phyloP scores from a whole-genome alignment of 2,329 filamentous ascomycete genomes.

The Westerdykella aurantiaca region DNA sequence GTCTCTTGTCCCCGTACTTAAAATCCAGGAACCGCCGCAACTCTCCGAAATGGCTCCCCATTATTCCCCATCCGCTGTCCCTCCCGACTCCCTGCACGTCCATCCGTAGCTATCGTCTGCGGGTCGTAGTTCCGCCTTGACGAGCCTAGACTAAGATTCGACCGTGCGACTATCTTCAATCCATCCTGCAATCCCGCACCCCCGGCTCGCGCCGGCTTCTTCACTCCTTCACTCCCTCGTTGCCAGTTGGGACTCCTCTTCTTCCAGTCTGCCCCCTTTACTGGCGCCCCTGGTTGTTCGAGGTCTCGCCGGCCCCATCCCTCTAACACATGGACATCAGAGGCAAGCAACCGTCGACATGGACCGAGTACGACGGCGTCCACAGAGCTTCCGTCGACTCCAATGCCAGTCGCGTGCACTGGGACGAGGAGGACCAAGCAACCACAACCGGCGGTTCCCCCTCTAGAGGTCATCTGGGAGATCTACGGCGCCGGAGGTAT shows the following conservation, averaged over 20 bases:
- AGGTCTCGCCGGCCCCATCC: not conserved
- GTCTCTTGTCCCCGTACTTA: not conserved
- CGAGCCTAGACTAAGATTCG: no score
- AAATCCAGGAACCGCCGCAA: not conserved
- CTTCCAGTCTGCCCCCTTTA: not conserved
- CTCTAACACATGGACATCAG: constrained; percentile 30
- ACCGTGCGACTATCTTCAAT: not conserved
- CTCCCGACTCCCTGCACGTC: no score
- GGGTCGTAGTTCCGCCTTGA: no score
- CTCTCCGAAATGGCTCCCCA: not conserved
- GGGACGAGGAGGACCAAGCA: constrained; percentile 31
- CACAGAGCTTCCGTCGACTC: constrained; percentile 41
- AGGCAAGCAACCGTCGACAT: constrained; percentile 41
- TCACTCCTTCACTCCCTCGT: constrained; percentile 9
- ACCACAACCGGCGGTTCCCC: constrained; percentile 17
- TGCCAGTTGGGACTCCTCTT: constrained; percentile 1
- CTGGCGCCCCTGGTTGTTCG: not conserved
- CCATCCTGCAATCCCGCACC: not conserved
- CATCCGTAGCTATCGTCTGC: no score
- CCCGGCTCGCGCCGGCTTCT: constrained; percentile 6
- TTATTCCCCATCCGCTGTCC: no score
- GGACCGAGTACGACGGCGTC: constrained; percentile 43
- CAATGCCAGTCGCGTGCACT: constrained; percentile 33
- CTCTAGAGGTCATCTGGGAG: constrained; percentile 11
- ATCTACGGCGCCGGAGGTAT: constrained; percentile 37